Base-by-base conservation (phyloP, 108 stramenopile species). In the Nitzschia putrida region DNA sequence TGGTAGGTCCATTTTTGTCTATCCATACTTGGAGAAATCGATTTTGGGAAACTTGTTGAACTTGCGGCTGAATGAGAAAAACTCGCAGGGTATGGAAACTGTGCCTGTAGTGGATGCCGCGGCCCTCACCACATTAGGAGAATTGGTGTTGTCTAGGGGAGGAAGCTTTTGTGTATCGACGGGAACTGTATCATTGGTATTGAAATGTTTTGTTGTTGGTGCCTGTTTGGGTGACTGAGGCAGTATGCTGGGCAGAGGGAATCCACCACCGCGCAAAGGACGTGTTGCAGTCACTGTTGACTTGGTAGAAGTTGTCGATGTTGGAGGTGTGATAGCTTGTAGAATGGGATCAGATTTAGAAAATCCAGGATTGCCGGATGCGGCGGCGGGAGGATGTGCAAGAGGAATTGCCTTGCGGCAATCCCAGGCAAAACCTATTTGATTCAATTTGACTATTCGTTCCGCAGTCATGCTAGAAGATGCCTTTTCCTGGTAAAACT, bases 341-440 rank as follows among this genome's bases (percentile, higher is more conserved):
- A n/a, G n/a, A 20, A 64, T 11, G 8, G 47, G 5, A 16, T 25
- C 41, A 13, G 34, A 7, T 16, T 22, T 22, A 16, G 12, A 11
- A 9, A 65, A 65, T 2, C 47, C 6, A 5, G 1, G 47, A 4
- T 18, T 49, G 49, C 24, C 5, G 21, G 64, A 50, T 1, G 55
- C 37, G 5, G 21, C 20, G 16, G 37, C 53, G 52, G 18, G 9
- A 10, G n/a, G n/a, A n/a, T 49, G 11, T 51, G 25, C 47, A 4
- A 49, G 49, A 52, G 39, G 60, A 16, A 61, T 38, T 3, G 11
- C 40, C 43, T 76, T 73, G 34, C 78, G 72, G 54, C 74, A 66
- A 25, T 84, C 77, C 83, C 83, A 84, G 53, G 68, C 69, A 69
- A 84, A 84, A n/a, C 83, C 83, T 25, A 80, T 39, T 11, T 53